Base-by-base conservation (phyloP, 305 asterid species). In the Plantago rigida region DNA sequence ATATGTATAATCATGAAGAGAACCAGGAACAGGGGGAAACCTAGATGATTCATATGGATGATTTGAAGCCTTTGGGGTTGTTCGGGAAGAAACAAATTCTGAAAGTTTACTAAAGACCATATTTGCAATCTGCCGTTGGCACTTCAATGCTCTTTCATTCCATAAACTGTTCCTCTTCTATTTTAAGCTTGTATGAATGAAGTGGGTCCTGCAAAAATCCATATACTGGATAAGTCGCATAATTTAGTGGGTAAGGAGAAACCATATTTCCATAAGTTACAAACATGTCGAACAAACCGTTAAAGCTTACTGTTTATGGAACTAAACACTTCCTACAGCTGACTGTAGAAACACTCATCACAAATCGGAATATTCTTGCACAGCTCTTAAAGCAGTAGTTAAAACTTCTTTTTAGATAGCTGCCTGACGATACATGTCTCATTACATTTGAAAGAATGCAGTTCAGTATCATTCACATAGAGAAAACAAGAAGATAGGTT, bases 71-170 rank as follows among this genome's bases (percentile, higher is more conserved):
- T 60, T 81, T 9, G 78, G 67, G 59, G 74, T 62, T 56, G 67
- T 71, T 56, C 72, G 69, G 56, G 75, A 74, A 46, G 95, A 78
- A 67, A 86, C 24, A 45, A 83, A 26, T 47, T 89, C 94, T 8
- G 85, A 67, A 73, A 86, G 54, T 80, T 78, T 82, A 51, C 75
- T 72, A 63, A 79, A 71, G 65, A 81, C 83, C 96, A 87, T 87
- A 64, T 71, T 76, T 74, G 79, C 62, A 57, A 56, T 63, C 36
- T 49, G 64, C 53, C 19, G 44, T 56, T 53, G 47, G 64, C 42
- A 70, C 69, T 47, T 66, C 65, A 64, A 71, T 61, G 53, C 68
- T 51, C 62, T 46, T 60, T 63, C 55, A 53, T 51, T 19, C 59
- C 67, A 54, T 41, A 48, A 52, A 13, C 39, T 9, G 34, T 55